These are phyloP conservation scores for Sporodiniella umbellata DNA, from an alignment of 371 early-diverging fungal species.

Conservation along the genomic window DNA sequence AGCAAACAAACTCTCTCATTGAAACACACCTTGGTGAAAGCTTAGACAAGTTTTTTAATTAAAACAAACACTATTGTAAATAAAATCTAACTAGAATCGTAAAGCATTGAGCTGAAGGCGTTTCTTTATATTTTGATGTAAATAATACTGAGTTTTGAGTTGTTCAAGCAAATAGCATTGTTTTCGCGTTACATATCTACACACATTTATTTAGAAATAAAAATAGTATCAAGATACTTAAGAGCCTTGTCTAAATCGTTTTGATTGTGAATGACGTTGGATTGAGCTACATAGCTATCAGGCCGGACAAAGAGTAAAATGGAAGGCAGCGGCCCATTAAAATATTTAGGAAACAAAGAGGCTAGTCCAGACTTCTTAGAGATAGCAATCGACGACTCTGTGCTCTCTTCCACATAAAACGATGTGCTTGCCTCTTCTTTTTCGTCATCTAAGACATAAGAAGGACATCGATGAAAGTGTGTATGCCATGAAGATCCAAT, in stretches of 20 bases:
- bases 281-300: constrained; percentile 14
- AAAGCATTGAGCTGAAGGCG: too few species aligned
- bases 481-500: constrained; percentile 12
- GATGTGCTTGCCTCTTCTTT: constrained; percentile 2
- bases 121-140: too few species aligned
- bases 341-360: not conserved
- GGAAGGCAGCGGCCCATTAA: not conserved
- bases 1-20: constrained; percentile 81
- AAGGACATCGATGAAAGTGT: not conserved
- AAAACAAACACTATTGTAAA: constrained; percentile 16
- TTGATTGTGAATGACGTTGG: constrained; percentile 6
- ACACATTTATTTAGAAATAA: too few species aligned
- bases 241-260: not conserved
- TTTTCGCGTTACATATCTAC: too few species aligned
- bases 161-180: too few species aligned
- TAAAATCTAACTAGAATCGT: not conserved
- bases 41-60: constrained; percentile 74
- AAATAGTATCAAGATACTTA: not conserved
- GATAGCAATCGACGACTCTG: constrained; percentile 5
- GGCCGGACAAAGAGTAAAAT: constrained; percentile 12
- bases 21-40: constrained; percentile 89
- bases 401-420: constrained; percentile 13
- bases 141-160: too few species aligned
- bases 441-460: constrained; percentile 7
- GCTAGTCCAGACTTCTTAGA: constrained; percentile 4